A percentile compares a stretch with the other conserved stretches of the same genome.
phyloP scores from a whole-genome alignment of 176 grass and related monocot species.

The Pontederia paniculata region DNA sequence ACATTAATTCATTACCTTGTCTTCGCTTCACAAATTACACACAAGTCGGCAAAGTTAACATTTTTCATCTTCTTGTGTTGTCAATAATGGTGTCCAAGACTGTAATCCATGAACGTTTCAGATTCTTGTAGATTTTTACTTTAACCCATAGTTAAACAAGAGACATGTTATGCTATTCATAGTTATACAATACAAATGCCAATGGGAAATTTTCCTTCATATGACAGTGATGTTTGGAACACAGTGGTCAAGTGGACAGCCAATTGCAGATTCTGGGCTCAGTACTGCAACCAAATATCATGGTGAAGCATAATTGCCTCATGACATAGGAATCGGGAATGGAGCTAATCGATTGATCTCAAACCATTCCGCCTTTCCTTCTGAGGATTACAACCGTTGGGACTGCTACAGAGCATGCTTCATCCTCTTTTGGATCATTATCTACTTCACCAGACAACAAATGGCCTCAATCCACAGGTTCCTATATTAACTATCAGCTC shows the following conservation, averaged over 20 bases:
- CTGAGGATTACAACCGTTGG: constrained; percentile 49
- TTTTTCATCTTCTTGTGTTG: no score
- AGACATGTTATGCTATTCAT: no score
- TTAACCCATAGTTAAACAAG: no score
- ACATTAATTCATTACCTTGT: no score
- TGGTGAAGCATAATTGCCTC: constrained; percentile 95
- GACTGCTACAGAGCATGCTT: constrained; percentile 42
- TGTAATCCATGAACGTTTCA: no score
- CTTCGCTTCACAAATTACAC: no score
- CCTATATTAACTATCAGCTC: neutral
- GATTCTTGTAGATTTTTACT: no score
- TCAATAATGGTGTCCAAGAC: no score
- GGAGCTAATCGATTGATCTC: constrained; percentile 42
- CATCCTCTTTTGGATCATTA: constrained; percentile 45
- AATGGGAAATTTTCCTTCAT: neutral
- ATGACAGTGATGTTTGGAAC: neutral
- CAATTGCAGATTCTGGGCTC: constrained; percentile 85
- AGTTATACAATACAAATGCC: no score
- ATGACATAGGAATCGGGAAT: constrained; percentile 90
- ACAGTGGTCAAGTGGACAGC: constrained; percentile 92
- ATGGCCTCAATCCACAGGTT: constrained; percentile 25
- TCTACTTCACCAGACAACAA: constrained; percentile 44
- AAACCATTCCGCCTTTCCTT: constrained; percentile 40
- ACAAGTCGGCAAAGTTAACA: no score
- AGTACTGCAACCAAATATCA: constrained; percentile 86